Percentiles rank a stretch among this genome's conserved stretches.
phyloP scores from a whole-genome alignment of 345 rosid species.

The Melaleuca alternifolia region DNA sequence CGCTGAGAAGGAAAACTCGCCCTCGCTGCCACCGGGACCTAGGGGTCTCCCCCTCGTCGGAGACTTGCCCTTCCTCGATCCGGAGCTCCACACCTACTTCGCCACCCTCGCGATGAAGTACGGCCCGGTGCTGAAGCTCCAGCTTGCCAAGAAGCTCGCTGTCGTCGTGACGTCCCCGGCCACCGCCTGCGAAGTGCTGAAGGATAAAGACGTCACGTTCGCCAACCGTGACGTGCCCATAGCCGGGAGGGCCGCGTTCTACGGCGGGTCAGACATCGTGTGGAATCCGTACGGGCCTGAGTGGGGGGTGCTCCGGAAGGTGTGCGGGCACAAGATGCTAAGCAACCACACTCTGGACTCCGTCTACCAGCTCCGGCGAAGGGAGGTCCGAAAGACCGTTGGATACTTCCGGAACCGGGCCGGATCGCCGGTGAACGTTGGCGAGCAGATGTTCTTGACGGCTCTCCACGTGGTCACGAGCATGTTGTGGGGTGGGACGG shows the following conservation, averaged over 20 bases:
- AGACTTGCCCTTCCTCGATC: slow-evolving; percentile 30
- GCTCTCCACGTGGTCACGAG: slow-evolving; percentile 26
- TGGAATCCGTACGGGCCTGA: slow-evolving; percentile 30
- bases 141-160: slow-evolving; percentile 24
- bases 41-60: slow-evolving; percentile 37
- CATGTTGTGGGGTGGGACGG: slow-evolving; percentile 45
- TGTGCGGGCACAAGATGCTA: slow-evolving; percentile 37
- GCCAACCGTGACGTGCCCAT: slow-evolving; percentile 31
- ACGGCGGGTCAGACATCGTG: slow-evolving; percentile 26
- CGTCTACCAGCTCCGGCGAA: slow-evolving; percentile 32
- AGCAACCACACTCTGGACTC: slow-evolving; percentile 39
- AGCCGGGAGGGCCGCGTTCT: slow-evolving; percentile 1
- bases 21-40: slow-evolving; percentile 30
- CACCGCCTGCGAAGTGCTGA: slow-evolving; percentile 22
- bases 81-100: slow-evolving; percentile 32
- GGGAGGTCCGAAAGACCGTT: slow-evolving; percentile 24
- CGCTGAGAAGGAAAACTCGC: not conserved
- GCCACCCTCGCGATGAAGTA: slow-evolving; percentile 9
- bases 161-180: slow-evolving; percentile 30
- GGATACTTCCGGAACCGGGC: slow-evolving; percentile 4
- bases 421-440: slow-evolving; percentile 22
- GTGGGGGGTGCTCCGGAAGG: slow-evolving; percentile 38
- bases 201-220: slow-evolving; percentile 31
- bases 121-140: slow-evolving; percentile 30
- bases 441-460: slow-evolving; percentile 32